These are phyloP conservation scores for Sclerotinia glacialis DNA, from an alignment of 2,329 filamentous ascomycete species.

Conservation along the genomic window DNA sequence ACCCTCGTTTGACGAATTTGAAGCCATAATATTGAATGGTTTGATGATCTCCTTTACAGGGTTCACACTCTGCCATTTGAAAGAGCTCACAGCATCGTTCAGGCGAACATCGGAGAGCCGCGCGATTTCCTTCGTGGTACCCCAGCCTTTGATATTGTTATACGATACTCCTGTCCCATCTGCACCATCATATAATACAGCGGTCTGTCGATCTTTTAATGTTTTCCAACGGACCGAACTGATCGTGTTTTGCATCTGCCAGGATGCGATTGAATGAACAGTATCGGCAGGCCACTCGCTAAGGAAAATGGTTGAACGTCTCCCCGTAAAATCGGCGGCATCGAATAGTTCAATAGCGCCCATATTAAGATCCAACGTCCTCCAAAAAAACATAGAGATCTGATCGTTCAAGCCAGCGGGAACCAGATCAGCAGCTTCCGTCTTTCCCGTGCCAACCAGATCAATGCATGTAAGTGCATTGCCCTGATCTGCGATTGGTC, in stretches of 20 bases:
- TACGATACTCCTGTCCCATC: background rate
- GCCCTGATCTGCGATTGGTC: background rate
- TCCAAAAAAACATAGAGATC: conserved; percentile 7
- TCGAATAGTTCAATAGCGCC: conserved; percentile 6
- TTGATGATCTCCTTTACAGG: background rate
- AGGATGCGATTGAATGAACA: background rate
- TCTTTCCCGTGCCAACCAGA: background rate
- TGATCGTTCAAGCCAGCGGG: background rate
- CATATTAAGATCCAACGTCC: conserved; percentile 4
- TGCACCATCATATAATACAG: background rate
- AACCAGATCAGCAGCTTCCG: background rate
- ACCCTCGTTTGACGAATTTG: background rate
- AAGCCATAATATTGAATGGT: background rate
- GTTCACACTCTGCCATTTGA: background rate
- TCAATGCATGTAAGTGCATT: background rate
- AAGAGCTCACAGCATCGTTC: background rate
- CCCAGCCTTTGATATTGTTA: background rate
- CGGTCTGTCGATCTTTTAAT: background rate
- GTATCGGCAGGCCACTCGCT: background rate
- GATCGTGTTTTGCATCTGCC: background rate
- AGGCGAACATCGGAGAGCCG: background rate
- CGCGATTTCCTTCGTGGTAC: background rate
- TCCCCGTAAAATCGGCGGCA: background rate
- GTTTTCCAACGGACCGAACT: background rate
- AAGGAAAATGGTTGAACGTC: background rate